These are phyloP conservation scores for Magnusiomyces clavatus DNA, from an alignment of 1,139 yeast genomes.

Conservation along the genomic window DNA sequence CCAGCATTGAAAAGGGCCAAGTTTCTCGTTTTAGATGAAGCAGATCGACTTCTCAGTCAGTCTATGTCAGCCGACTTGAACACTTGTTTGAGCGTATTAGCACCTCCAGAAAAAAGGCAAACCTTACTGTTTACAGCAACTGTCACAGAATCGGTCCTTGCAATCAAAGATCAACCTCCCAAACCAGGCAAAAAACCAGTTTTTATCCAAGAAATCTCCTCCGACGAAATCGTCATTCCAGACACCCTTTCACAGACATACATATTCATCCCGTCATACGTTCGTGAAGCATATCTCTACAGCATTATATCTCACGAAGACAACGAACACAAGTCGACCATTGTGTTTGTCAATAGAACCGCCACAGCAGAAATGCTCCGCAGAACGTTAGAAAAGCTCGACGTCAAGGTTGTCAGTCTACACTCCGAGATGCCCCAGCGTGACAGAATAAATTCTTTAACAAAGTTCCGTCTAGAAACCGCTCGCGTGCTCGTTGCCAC, in stretches of 20 bases:
- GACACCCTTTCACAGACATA: constrained; percentile 53
- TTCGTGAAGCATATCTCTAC: constrained; percentile 81
- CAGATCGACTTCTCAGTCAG: constrained; percentile 79
- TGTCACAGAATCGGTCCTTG: constrained; percentile 83
- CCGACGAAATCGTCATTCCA: constrained; percentile 65
- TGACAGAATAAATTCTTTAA: constrained; percentile 85
- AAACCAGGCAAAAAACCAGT: constrained; percentile 57
- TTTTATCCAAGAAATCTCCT: constrained; percentile 73
- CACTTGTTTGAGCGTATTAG: constrained; percentile 60
- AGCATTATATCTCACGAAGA: constrained; percentile 56
- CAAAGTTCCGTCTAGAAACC: constrained; percentile 88
- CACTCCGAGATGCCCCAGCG: constrained; percentile 94
- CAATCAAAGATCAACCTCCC: constrained; percentile 62
- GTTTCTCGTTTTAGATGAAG: constrained; percentile 88
- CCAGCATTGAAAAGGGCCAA: constrained; percentile 70
- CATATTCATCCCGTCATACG: constrained; percentile 64
- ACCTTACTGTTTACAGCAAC: constrained; percentile 93
- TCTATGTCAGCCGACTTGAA: constrained; percentile 77
- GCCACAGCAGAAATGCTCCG: constrained; percentile 80
- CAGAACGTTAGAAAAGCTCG: constrained; percentile 64
- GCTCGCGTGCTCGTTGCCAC: constrained; percentile 90
- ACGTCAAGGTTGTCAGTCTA: constrained; percentile 74
- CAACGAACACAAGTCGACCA: constrained; percentile 59
- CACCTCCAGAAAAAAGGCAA: constrained; percentile 66
- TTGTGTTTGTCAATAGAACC: constrained; percentile 87